Conservation (phyloP, 2,329 filamentous ascomycete genomes). For the Fusarium coicis region DNA sequence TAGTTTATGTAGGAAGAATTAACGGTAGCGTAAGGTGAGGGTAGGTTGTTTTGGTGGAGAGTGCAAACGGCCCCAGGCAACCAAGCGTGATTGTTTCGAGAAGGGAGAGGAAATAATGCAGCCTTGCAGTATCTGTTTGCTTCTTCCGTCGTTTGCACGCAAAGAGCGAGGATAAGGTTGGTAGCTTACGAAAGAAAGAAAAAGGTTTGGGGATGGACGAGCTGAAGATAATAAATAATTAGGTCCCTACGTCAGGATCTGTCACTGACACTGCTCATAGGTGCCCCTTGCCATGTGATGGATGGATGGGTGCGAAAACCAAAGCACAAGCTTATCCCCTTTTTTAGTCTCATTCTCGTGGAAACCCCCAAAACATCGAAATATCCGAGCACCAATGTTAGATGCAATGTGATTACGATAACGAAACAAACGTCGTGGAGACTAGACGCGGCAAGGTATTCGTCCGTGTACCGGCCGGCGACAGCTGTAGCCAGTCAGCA, state of each 20-base stretch:
- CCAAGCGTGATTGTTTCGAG: background rate
- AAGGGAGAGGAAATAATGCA: background rate
- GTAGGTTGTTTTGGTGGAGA: background rate
- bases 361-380: conserved; percentile 4
- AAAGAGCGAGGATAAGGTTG: background rate
- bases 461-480: conserved; percentile 25
- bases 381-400: background rate
- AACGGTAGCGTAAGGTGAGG: background rate
- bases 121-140: conserved; percentile 5
- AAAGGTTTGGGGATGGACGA: background rate
- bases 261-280: background rate
- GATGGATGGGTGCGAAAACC: background rate
- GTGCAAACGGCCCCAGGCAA: background rate
- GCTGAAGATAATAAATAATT: conserved; percentile 8
- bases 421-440: background rate
- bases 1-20: background rate
- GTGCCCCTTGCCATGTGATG: background rate
- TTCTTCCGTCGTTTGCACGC: background rate
- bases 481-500: conserved; percentile 17
- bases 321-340: background rate
- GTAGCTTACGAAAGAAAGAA: background rate
- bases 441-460: conserved; percentile 14
- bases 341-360: background rate
- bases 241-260: conserved; percentile 11
- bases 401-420: background rate